Percentiles rank a stretch among this genome's conserved stretches.
Conservation (phyloP, 345 rosid genomes). For the Cardamine resedifolia region DNA sequence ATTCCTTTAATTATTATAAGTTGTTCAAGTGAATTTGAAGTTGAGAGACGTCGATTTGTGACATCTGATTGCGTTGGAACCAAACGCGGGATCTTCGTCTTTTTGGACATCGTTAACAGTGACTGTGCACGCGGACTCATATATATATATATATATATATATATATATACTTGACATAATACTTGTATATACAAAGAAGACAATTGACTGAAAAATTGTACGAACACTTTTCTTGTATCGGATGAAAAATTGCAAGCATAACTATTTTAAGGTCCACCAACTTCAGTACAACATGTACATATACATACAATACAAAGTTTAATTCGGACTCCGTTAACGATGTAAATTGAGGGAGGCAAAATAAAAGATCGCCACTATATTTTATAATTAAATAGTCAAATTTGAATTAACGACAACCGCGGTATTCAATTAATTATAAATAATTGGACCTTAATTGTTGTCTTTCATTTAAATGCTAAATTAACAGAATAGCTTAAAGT, state of each 20-base stretch:
- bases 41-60: conserved; percentile 11
- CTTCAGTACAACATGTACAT: background rate
- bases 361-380: background rate
- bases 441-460: background rate
- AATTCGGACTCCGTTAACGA: background rate
- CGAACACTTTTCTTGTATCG: background rate
- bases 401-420: background rate
- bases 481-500: background rate
- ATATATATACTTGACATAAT: background rate
- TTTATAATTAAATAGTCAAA: background rate
- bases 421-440: too few relatives aligned
- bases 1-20: background rate
- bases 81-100: conserved; percentile 33
- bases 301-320: background rate
- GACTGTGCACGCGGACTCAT: conserved; percentile 31
- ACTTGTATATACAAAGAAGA: background rate
- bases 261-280: conserved; percentile 6
- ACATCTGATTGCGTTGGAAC: conserved; percentile 34
- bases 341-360: background rate
- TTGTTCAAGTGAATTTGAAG: conserved; percentile 4
- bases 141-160: background rate
- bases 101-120: conserved; percentile 24
- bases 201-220: conserved; percentile 21
- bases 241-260: background rate
- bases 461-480: background rate